Base-by-base conservation (phyloP, 2,329 filamentous ascomycete species). In the Orbilia blumenaviensis region DNA sequence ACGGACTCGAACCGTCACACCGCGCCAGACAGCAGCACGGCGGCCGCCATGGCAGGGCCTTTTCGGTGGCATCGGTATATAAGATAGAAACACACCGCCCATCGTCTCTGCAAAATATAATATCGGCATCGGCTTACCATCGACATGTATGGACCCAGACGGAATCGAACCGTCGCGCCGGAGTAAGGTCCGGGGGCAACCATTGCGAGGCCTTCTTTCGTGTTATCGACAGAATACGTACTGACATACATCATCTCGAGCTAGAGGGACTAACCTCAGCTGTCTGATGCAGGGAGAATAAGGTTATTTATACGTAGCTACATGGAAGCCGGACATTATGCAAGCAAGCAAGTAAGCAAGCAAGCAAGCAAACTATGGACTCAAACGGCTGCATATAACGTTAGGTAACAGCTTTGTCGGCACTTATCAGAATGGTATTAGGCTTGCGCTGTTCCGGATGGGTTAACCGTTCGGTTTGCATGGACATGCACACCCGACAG, bases 111-210 rank as follows among this genome's bases (percentile, higher is more conserved):
- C 36, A 41, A 1, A 1, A 41, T 41, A 38, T 41, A 16, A 34
- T 34, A 2, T 3, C 29, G 29, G 29, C 29, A 32, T 32, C n/a
- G n/a, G n/a, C n/a, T n/a, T n/a, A n/a, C n/a, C n/a, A n/a, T 32
- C 29, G 4, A 29, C 1, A 16, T 32, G 14, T 12, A 34, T 34
- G 48, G 48, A 5, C 48, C 27, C 9, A 27, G 6, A 2, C 48
- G 48, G 48, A 54, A 54, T 54, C 52, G 52, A 56, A 56, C 52
- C 52, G 52, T 56, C 52, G n/a, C 29, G 52, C 18, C n/a, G n/a
- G 32, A 38, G 36, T 25, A 56, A 56, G 25, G 52, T 56, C 29
- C 10, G n/a, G 25, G n/a, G 38, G 52, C 32, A 38, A 14, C 52
- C 52, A 38, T 56, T 16, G 52, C 52, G n/a, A 32, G 29, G 14